phyloP scores from a whole-genome alignment of 768 basidiomycete genomes.

The Vishniacozyma victoriae region DNA sequence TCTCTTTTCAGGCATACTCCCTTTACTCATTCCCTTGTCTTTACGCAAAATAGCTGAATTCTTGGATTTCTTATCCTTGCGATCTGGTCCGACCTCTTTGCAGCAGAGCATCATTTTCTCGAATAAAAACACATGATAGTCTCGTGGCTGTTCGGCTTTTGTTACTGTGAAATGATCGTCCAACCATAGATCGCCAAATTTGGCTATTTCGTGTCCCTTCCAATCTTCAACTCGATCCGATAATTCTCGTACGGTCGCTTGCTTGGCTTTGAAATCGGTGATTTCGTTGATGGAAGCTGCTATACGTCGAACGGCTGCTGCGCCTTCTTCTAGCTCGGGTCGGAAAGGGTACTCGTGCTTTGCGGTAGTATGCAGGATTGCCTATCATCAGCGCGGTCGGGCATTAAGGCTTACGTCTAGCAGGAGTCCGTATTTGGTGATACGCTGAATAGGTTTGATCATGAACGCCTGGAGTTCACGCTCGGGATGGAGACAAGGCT shows the following conservation, averaged over 20 bases:
- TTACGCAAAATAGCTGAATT: constrained; percentile 86
- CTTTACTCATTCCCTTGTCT: constrained; percentile 52
- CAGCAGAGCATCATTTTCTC: constrained; percentile 99
- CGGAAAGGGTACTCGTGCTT: constrained; percentile 40
- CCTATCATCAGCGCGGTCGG: constrained; percentile 13
- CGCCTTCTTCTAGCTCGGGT: constrained; percentile 76
- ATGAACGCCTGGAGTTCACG: constrained; percentile 86
- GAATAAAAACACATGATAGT: constrained; percentile 97
- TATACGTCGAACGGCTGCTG: constrained; percentile 81
- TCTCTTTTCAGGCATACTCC: constrained; percentile 65
- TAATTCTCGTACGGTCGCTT: constrained; percentile 80
- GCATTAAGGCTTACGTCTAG: constrained; percentile 62
- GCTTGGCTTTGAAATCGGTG: constrained; percentile 83
- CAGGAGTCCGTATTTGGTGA: constrained; percentile 96
- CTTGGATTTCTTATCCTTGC: constrained; percentile 64
- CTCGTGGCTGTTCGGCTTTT: constrained; percentile 91
- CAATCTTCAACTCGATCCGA: constrained; percentile 87
- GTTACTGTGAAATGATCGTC: constrained; percentile 95
- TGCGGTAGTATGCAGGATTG: constrained; percentile 32
- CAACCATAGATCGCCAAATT: constrained; percentile 87
- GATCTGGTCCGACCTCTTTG: constrained; percentile 70
- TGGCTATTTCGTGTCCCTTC: constrained; percentile 94
- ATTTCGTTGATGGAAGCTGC: constrained; percentile 94
- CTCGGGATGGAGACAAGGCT: constrained; percentile 39
- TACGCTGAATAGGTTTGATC: constrained; percentile 96